Percentiles rank a stretch among this genome's conserved stretches.
These are phyloP conservation scores for Leucocoprinus leucothites DNA, from an alignment of 768 basidiomycete species.

Conservation along the genomic window DNA sequence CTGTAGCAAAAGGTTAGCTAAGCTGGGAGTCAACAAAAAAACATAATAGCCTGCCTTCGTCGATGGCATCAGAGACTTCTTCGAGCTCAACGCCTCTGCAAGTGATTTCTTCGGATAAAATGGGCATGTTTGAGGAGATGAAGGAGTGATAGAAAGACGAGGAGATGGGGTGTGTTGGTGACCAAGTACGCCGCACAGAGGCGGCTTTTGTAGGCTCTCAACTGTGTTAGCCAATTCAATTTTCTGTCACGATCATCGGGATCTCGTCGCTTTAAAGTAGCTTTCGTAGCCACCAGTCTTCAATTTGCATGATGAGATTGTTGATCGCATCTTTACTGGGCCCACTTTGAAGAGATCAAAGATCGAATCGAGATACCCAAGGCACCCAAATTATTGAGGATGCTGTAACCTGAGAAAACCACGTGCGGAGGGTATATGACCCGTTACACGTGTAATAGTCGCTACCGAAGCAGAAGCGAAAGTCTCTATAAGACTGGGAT, in stretches of 20 bases:
- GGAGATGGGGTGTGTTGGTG: not conserved
- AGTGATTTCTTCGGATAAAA: constrained; percentile 15
- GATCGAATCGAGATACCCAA: not conserved
- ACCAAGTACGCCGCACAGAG: not conserved
- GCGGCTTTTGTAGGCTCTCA: constrained; percentile 3
- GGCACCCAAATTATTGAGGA: not conserved
- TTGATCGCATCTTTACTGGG: too few relatives aligned
- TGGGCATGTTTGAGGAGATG: constrained; percentile 21
- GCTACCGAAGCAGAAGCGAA: too few relatives aligned
- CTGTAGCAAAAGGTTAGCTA: constrained; percentile 28
- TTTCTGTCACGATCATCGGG: not conserved
- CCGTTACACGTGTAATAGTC: too few relatives aligned
- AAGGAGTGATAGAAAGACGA: not conserved
- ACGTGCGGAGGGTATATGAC: too few relatives aligned
- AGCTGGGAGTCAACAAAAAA: not conserved
- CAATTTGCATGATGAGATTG: not conserved
- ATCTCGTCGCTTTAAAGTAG: not conserved
- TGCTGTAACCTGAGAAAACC: not conserved
- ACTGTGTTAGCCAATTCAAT: not conserved
- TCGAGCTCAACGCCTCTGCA: constrained; percentile 36
- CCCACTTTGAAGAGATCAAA: not conserved
- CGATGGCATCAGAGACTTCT: constrained; percentile 43
- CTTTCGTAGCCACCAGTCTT: not conserved
- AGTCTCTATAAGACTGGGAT: too few relatives aligned
- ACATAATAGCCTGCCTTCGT: too few relatives aligned